Evolutionary conservation across 805 yeast species (phyloP).

Genomic region (Kazachstania kunashirensis): DNA sequence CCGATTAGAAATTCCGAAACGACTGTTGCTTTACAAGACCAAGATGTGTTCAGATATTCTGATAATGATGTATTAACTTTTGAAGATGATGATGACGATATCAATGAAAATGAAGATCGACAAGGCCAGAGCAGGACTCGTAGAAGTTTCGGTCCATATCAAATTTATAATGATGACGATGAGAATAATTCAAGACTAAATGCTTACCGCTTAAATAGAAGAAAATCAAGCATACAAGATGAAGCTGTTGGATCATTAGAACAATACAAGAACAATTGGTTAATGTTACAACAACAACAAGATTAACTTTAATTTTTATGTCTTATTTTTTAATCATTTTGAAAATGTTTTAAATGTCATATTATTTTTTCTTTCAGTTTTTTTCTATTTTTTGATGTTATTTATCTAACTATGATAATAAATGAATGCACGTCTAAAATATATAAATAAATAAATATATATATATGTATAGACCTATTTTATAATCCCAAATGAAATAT

Average conservation of each 20-base stretch:
- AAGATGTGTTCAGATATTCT: slow-evolving; percentile 23
- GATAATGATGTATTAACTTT: slow-evolving; percentile 24
- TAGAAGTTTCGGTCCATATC: slow-evolving; percentile 13
- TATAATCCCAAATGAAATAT: too few relatives aligned
- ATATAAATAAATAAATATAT: too few relatives aligned
- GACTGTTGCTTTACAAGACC: slow-evolving; percentile 23
- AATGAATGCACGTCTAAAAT: too few relatives aligned
- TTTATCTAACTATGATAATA: too few relatives aligned
- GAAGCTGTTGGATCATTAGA: slow-evolving; percentile 30
- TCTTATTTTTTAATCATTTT: too few relatives aligned
- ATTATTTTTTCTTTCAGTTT: too few relatives aligned
- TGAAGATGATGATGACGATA: slow-evolving; percentile 24
- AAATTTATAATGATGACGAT: slow-evolving; percentile 10
- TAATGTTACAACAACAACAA: slow-evolving; percentile 28
- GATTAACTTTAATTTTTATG: too few relatives aligned
- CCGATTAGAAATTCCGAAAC: slow-evolving; percentile 16
- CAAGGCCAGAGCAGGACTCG: slow-evolving; percentile 17
- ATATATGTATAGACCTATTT: too few relatives aligned
- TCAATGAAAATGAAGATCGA: slow-evolving; percentile 6
- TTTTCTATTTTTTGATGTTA: too few relatives aligned
- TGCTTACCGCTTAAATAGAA: slow-evolving; percentile 8
- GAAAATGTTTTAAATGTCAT: too few relatives aligned
- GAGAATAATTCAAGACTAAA: slow-evolving; percentile 4
- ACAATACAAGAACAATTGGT: slow-evolving; percentile 31
- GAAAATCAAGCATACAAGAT: slow-evolving; percentile 27